Percentiles rank a stretch among this genome's conserved stretches.
These are phyloP conservation scores for Atalantia buxifolia DNA, from an alignment of 345 rosid species.

Conservation along the genomic window DNA sequence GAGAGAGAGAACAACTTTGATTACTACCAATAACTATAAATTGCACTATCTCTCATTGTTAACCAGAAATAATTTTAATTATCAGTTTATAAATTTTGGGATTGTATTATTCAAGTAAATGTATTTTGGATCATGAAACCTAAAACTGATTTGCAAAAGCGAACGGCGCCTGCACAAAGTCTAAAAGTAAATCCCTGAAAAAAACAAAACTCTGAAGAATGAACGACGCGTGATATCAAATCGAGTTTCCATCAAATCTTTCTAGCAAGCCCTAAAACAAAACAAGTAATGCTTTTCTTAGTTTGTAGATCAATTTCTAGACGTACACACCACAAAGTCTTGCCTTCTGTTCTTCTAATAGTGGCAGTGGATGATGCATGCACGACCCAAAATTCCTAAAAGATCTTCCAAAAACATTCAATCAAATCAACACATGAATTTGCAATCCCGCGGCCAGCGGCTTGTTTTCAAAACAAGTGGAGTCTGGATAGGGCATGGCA, in stretches of 20 bases:
- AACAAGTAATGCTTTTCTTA: neutral
- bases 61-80: too few relatives aligned
- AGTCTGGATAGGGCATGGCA: neutral
- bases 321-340: neutral
- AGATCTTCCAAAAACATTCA: neutral
- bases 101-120: too few relatives aligned
- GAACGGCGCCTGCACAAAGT: neutral
- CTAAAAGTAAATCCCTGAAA: neutral
- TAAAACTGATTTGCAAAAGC: too few relatives aligned
- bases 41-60: too few relatives aligned
- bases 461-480: neutral
- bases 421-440: neutral
- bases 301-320: neutral
- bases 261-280: neutral
- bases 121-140: too few relatives aligned
- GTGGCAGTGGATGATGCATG: neutral
- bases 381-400: neutral
- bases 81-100: too few relatives aligned
- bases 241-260: neutral
- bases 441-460: neutral
- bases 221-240: neutral
- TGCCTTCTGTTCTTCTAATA: neutral
- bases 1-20: too few relatives aligned
- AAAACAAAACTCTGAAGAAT: neutral
- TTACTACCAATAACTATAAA: too few relatives aligned